Conservation (phyloP, 345 rosid species). For the Pugionium cornutum region DNA sequence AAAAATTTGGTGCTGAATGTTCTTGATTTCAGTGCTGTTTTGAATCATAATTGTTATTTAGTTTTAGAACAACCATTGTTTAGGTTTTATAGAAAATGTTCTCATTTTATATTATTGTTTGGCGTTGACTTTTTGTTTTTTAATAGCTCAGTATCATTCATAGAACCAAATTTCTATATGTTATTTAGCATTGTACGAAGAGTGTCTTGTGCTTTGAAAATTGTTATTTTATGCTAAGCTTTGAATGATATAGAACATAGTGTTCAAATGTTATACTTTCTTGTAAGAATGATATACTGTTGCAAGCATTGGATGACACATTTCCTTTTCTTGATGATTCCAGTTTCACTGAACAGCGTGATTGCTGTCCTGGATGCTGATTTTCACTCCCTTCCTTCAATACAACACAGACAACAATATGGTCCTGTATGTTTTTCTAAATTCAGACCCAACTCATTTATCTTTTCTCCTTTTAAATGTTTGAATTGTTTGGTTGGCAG, state of each 20-base stretch:
- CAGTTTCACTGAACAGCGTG: slow-evolving; percentile 95
- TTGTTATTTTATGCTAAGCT: slow-evolving; percentile 5
- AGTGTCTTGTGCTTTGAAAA: not conserved
- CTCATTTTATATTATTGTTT: not conserved
- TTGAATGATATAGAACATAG: slow-evolving; percentile 10
- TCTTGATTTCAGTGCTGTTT: slow-evolving; percentile 13
- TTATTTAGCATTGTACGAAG: not conserved
- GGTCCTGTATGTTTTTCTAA: slow-evolving; percentile 81
- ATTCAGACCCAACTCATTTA: not conserved
- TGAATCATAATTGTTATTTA: not conserved
- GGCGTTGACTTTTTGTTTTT: slow-evolving; percentile 1
- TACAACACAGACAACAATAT: slow-evolving; percentile 90
- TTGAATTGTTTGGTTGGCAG: not conserved
- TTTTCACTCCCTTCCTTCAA: slow-evolving; percentile 95
- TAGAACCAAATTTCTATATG: not conserved
- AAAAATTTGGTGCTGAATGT: slow-evolving; percentile 15
- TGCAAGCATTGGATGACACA: slow-evolving; percentile 18
- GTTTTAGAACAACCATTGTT: not conserved
- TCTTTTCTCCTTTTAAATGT: slow-evolving; percentile 17
- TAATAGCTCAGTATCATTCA: slow-evolving; percentile 12
- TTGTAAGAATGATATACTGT: slow-evolving; percentile 15
- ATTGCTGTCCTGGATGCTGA: slow-evolving; percentile 99
- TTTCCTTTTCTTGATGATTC: slow-evolving; percentile 41
- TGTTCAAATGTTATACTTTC: slow-evolving; percentile 14
- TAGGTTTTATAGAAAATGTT: slow-evolving; percentile 12